phyloP scores from a whole-genome alignment of 257 asterid species.

The Solanum arcanum region DNA sequence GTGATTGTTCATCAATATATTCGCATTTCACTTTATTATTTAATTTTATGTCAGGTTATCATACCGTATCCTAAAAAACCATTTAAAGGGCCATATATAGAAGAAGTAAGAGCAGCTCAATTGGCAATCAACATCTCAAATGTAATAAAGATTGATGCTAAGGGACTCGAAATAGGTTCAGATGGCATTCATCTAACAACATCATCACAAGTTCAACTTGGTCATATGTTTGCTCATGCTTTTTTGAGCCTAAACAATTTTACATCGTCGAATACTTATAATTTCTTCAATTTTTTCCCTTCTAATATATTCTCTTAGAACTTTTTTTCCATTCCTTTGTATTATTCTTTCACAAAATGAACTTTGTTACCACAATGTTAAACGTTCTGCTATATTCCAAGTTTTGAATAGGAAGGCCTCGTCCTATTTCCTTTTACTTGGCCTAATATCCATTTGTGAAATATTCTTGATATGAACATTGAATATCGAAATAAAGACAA shows the following conservation, averaged over 20 bases:
- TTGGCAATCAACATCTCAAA: constrained; percentile 26
- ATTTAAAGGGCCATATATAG: constrained; percentile 23
- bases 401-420: neutral
- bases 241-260: neutral
- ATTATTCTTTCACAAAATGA: neutral
- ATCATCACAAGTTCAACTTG: constrained; percentile 41
- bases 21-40: neutral
- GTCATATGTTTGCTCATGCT: constrained; percentile 41
- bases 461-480: too few species aligned
- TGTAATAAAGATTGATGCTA: constrained; percentile 50
- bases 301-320: neutral
- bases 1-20: neutral
- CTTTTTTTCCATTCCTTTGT: neutral
- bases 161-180: constrained; percentile 26
- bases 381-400: neutral
- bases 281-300: neutral
- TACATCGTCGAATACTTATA: neutral
- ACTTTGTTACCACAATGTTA: neutral
- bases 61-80: neutral
- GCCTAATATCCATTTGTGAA: neutral
- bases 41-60: neutral
- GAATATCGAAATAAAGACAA: too few species aligned
- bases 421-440: neutral
- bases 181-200: constrained; percentile 53
- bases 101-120: constrained; percentile 49